Base-by-base conservation (phyloP, 345 rosid species). In the Bretschneidera sinensis region DNA sequence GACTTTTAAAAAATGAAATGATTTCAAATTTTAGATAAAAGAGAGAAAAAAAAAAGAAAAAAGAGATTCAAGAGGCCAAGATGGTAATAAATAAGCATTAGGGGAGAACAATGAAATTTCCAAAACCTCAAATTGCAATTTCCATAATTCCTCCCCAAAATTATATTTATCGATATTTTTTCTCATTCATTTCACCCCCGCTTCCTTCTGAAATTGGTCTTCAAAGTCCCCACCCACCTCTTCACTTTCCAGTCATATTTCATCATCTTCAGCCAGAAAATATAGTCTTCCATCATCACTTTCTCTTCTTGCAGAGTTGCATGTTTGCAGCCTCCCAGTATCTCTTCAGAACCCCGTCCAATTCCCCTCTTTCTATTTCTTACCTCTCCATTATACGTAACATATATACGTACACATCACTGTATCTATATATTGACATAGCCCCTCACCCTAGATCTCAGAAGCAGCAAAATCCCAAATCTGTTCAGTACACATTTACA, bases 391-490 rank as follows among this genome's bases (percentile, higher is more conserved):
- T n/a, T n/a, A n/a, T n/a, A n/a, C n/a, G n/a, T n/a, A 5, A 9
- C 34, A 23, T 22, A 24, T 53, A 15, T 54, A 8, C 14, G 11
- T 5, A 17, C 10, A 48, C 51, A 48, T 54, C 33, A 51, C 63
- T 39, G 1, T 45, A 9, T 25, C 23, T 49, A 52, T 72, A 52
- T 61, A 25, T 62, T 67, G 57, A 52, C 39, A 54, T 57, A 62
- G 68, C 72, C 76, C 63, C 62, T 61, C 18, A 58, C 50, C 58
- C 49, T 22, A 61, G 72, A 67, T 72, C 62, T 59, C 63, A 11
- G 13, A 57, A 66, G 61, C 68, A 56, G 25, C 55, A 10, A 10
- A 22, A 43, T 43, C 48, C 17, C 6, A 43, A 43, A 43, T 43
- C 43, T n/a, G n/a, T n/a, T n/a, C n/a, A n/a, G n/a, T n/a, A 35